Conservation (phyloP, 805 yeast species). For the Lipomyces oligophaga region DNA sequence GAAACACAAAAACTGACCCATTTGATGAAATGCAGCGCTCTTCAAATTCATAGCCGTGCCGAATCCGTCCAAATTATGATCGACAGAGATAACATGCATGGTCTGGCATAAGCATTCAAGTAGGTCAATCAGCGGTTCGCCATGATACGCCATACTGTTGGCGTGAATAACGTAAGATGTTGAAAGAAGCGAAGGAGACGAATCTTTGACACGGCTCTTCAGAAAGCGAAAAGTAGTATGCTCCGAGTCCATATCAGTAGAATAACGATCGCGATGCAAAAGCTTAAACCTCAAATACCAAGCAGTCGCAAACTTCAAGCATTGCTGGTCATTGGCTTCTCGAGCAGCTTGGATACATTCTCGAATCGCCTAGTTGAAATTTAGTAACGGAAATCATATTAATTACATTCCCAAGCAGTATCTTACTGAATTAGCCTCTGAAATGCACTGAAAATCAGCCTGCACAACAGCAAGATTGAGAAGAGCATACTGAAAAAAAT, state of each 20-base stretch:
- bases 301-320: slow-evolving; percentile 66
- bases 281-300: slow-evolving; percentile 72
- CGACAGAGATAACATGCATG: slow-evolving; percentile 1
- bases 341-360: slow-evolving; percentile 87
- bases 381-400: background rate
- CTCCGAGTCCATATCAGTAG: slow-evolving; percentile 52
- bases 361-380: slow-evolving; percentile 64
- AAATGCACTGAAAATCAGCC: slow-evolving; percentile 60
- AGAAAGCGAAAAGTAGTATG: slow-evolving; percentile 65
- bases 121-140: background rate
- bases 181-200: slow-evolving; percentile 37
- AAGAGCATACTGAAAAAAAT: slow-evolving; percentile 65
- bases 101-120: slow-evolving; percentile 19
- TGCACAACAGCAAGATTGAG: slow-evolving; percentile 69
- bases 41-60: slow-evolving; percentile 15
- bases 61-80: slow-evolving; percentile 1
- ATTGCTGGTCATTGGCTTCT: slow-evolving; percentile 71
- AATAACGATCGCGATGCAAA: slow-evolving; percentile 57
- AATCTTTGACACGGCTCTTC: slow-evolving; percentile 49
- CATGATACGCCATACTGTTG: slow-evolving; percentile 29
- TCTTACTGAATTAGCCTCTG: slow-evolving; percentile 48
- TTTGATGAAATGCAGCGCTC: slow-evolving; percentile 13
- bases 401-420: background rate
- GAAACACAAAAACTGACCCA: too few relatives aligned
- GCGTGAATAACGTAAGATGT: slow-evolving; percentile 66